phyloP scores from a whole-genome alignment of 768 basidiomycete species.

The Panus rudis region DNA sequence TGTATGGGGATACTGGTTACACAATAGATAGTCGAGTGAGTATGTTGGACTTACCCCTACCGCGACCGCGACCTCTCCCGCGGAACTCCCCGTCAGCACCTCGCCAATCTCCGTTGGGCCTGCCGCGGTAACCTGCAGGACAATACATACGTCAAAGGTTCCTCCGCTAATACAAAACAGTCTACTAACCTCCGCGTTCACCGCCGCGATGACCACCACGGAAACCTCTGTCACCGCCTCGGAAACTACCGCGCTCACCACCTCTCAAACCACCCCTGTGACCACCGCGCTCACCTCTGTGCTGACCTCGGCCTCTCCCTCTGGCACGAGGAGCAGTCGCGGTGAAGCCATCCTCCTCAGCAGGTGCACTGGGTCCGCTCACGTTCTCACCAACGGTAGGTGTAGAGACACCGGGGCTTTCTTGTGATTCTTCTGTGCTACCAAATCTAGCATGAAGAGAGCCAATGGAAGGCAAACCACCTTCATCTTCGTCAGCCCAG shows the following conservation, averaged over 20 bases:
- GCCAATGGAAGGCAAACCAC: constrained; percentile 70
- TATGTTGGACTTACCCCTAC: constrained; percentile 20
- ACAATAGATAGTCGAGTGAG: no score
- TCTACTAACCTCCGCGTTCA: constrained; percentile 9
- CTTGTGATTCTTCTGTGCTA: constrained; percentile 46
- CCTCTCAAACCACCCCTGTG: constrained; percentile 21
- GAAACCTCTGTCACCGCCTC: constrained; percentile 19
- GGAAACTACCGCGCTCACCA: constrained; percentile 22
- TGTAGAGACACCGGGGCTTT: constrained; percentile 23
- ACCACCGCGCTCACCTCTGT: constrained; percentile 24
- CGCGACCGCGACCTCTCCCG: constrained; percentile 25
- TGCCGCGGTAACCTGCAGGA: constrained; percentile 17
- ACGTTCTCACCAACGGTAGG: constrained; percentile 15
- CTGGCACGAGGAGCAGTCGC: constrained; percentile 17
- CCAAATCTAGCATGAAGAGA: constrained; percentile 73
- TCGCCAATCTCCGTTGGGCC: constrained; percentile 23
- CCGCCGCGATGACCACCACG: constrained; percentile 13
- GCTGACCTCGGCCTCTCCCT: constrained; percentile 29
- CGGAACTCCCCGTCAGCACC: constrained; percentile 19
- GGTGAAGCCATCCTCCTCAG: constrained; percentile 53
- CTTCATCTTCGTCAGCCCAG: constrained; percentile 82
- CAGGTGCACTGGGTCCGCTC: constrained; percentile 19
- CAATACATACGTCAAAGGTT: neutral
- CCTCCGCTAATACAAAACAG: neutral
- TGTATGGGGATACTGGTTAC: no score